These are phyloP conservation scores for Diospyros kaki DNA, from an alignment of 148 eudicot species.

Conservation along the genomic window DNA sequence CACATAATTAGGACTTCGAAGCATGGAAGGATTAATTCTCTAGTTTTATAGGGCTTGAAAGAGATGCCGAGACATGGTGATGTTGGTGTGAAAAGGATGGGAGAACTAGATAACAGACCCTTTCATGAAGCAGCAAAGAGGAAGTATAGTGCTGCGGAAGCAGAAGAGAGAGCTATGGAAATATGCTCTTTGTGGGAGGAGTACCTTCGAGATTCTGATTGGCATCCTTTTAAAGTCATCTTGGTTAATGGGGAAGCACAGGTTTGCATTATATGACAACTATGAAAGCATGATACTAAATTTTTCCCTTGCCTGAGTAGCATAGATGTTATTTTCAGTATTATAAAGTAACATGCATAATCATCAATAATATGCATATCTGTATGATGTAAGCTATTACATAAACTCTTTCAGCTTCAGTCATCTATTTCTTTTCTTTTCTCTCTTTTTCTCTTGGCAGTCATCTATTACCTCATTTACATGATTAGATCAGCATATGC, in stretches of 20 bases:
- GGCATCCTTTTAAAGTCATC: slow-evolving; percentile 52
- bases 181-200: slow-evolving; percentile 53
- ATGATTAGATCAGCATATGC: not conserved
- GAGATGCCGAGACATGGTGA: slow-evolving; percentile 12
- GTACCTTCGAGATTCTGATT: slow-evolving; percentile 39
- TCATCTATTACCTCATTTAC: not conserved
- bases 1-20: not conserved
- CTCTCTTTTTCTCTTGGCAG: not conserved
- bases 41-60: slow-evolving; percentile 14
- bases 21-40: no score
- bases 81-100: slow-evolving; percentile 33
- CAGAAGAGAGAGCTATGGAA: slow-evolving; percentile 22
- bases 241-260: slow-evolving; percentile 37
- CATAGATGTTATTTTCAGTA: no score
- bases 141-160: slow-evolving; percentile 3
- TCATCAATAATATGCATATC: no score
- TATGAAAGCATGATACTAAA: no score
- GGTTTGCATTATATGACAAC: slow-evolving; percentile 18
- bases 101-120: slow-evolving; percentile 30
- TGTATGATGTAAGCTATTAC: no score
- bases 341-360: no score
- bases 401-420: not conserved
- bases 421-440: not conserved
- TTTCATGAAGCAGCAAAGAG: slow-evolving; percentile 22
- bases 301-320: no score